Base-by-base conservation (phyloP, 192 early-diverging fungal species). In the Ramicandelaber brevisporus region DNA sequence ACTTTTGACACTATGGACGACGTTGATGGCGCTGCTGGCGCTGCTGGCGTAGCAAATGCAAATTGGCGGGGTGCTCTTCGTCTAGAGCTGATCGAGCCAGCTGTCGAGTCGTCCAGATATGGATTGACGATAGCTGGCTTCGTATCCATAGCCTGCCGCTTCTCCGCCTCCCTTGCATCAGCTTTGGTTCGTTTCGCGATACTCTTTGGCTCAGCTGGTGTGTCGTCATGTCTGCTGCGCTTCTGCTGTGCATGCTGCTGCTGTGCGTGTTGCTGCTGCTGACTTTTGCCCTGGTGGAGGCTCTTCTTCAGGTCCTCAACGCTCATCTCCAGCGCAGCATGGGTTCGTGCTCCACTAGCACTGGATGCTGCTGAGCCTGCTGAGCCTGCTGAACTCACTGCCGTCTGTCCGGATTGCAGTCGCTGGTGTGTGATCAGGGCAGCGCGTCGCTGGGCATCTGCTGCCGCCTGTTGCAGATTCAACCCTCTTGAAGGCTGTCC, bases 91-190 rank as follows among this genome's bases (percentile, higher is more conserved):
- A 16, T 57, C 53, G 20, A 53, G 36, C 26, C n/a, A n/a, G n/a
- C n/a, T n/a, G n/a, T n/a, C n/a, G n/a, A n/a, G n/a, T n/a, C n/a
- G n/a, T n/a, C n/a, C n/a, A n/a, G n/a, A n/a, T n/a, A n/a, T n/a
- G n/a, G n/a, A n/a, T n/a, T n/a, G n/a, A n/a, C n/a, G n/a, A n/a
- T n/a, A n/a, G n/a, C n/a, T n/a, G n/a, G n/a, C n/a, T n/a, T n/a
- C n/a, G 47, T 55, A 12, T 61, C 66, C 33, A 78, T 65, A 3
- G 69, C 53, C 34, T 89, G 64, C 41, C 79, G 47, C 38, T 80
- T 68, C 24, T 90, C 77, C 0, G 78, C 93, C 26, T 70, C 50
- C 19, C 34, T 31, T 26, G 33, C 53, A 36, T 42, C 50, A 4
- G 38, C 52, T 36, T 59, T 19, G 20, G 7, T 31, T 26, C 12